These are phyloP conservation scores for Candida montana DNA, from an alignment of 805 yeast species.

Conservation along the genomic window DNA sequence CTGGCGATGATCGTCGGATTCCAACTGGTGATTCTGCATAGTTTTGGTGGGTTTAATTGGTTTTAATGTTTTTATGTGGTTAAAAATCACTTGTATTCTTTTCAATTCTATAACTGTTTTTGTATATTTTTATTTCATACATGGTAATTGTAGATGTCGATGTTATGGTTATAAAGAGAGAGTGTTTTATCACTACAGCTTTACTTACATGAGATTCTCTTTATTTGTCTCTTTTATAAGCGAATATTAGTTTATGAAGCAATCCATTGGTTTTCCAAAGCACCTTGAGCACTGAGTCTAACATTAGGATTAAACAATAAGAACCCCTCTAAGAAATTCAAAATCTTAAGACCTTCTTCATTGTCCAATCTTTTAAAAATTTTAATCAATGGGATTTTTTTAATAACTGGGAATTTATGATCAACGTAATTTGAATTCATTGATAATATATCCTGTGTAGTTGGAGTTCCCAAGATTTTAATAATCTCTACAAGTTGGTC, in stretches of 20 bases:
- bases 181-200: too few species aligned
- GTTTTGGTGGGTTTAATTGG: background rate
- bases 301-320: conserved; percentile 65
- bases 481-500: conserved; percentile 96
- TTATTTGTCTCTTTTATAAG: too few species aligned
- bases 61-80: background rate
- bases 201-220: too few species aligned
- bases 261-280: conserved; percentile 49
- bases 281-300: conserved; percentile 54
- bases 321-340: conserved; percentile 49
- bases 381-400: conserved; percentile 66
- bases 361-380: conserved; percentile 51
- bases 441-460: conserved; percentile 82
- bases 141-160: too few species aligned
- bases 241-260: background rate
- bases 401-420: conserved; percentile 87
- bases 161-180: too few species aligned
- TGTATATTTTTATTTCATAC: background rate
- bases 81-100: background rate
- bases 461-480: conserved; percentile 92
- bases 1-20: conserved; percentile 26
- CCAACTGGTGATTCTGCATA: conserved; percentile 14
- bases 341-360: conserved; percentile 38
- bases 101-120: background rate
- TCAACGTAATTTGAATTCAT: conserved; percentile 98